Base-by-base conservation (phyloP, 163 green algal species). In the Scenedesmus sp. region DNA sequence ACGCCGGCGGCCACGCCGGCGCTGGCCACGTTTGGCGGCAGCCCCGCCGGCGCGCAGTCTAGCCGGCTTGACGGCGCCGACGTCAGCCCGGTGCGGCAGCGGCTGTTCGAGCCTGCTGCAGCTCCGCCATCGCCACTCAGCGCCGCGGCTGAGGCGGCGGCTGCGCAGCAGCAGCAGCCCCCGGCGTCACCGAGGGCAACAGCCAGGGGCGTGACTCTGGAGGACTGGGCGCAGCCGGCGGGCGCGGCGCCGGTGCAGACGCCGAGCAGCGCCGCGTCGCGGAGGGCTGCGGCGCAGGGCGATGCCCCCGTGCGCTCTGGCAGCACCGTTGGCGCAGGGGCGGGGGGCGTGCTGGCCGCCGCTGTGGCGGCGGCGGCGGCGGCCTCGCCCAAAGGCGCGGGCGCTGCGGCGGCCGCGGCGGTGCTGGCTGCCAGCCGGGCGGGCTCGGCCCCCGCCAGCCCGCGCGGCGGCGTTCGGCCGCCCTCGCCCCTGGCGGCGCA, bases 71-170 rank as follows among this genome's bases (percentile, higher is more conserved):
- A 54, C 75, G 70, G 75, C 47, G 24, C 50, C 1, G 60, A 70
- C 31, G 2, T 76, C 18, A 54, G 54, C 17, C 57, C 33, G 2
- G 18, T 83, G 26, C 53, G 22, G 22, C 77, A 80, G 24, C n/a
- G 58, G 20, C 48, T 75, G 26, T 75, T 84, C 45, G 26, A 42
- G 31, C 62, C 75, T 78, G 24, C n/a, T 56, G 36, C 9, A 51
- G 36, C 53, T 75, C 11, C 28, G 48, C 24, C 17, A 26, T 34
- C 36, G 50, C 45, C n/a, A 3, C 17, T 11, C 62, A 54, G n/a
- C 26, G 42, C 26, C 34, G 0, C 36, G 28, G 20, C 15, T 6
- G 14, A 31, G 29, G 26, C 17, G 66, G 20, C 22, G 42, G 11
- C 47, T 69, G 11, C 7, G 1, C 5, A 15, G 60, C 60, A 69